These are phyloP conservation scores for Paramecium sexaurelia DNA, from an alignment of 73 alveolate genomes.

Conservation along the genomic window DNA sequence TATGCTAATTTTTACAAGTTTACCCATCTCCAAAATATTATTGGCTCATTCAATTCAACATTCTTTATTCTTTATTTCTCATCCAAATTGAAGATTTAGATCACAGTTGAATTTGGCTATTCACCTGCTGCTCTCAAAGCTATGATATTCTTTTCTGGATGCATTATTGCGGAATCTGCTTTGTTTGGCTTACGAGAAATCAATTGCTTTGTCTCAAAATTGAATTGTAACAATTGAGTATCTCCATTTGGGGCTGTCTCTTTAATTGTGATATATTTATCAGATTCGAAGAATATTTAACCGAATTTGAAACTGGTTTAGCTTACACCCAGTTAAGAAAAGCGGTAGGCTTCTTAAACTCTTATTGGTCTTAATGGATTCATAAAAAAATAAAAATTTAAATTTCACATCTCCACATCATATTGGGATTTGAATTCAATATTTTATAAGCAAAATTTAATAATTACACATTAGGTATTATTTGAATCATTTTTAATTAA, in stretches of 20 bases:
- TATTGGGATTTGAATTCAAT: background rate
- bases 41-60: constrained; percentile 79
- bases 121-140: constrained; percentile 93
- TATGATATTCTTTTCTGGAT: constrained; percentile 91
- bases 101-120: constrained; percentile 69
- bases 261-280: constrained; percentile 91
- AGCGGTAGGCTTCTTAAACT: constrained; percentile 15
- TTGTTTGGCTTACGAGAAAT: constrained; percentile 90
- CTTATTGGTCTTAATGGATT: constrained; percentile 33
- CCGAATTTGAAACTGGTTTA: constrained; percentile 91
- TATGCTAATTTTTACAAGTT: constrained; percentile 75
- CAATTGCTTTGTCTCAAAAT: constrained; percentile 3
- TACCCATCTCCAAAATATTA: constrained; percentile 88
- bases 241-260: constrained; percentile 81
- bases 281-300: constrained; percentile 89
- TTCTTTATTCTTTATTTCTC: constrained; percentile 79
- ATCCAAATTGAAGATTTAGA: constrained; percentile 83
- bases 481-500: background rate
- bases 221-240: constrained; percentile 41
- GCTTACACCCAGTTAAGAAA: constrained; percentile 79
- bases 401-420: constrained; percentile 14
- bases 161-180: constrained; percentile 98
- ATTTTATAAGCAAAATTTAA: background rate
- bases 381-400: constrained; percentile 22
- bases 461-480: background rate